These are phyloP conservation scores for Scheffersomyces amazonensis DNA, from an alignment of 805 yeast genomes.

Conservation along the genomic window DNA sequence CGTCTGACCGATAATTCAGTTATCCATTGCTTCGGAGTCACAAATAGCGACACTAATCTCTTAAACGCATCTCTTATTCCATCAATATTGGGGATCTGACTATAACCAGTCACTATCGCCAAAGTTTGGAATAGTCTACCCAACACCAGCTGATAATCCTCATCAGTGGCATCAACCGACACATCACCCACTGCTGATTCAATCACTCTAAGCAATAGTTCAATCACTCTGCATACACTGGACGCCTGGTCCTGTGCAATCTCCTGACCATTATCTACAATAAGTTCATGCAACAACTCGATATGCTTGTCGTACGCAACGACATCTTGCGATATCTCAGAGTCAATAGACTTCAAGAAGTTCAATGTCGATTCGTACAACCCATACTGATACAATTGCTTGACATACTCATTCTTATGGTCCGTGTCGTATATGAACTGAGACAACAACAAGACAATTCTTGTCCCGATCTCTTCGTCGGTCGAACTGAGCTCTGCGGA, in stretches of 20 bases:
- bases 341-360: constrained; percentile 9
- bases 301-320: constrained; percentile 2
- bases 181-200: not conserved
- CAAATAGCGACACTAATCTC: too few species aligned
- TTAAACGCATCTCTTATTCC: too few species aligned
- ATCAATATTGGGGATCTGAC: too few species aligned
- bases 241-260: too few species aligned
- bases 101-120: too few species aligned
- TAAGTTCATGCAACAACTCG: constrained; percentile 10
- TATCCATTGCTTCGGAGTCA: too few species aligned
- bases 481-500: too few species aligned
- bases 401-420: constrained; percentile 9
- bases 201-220: not conserved
- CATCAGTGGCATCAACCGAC: not conserved
- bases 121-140: not conserved
- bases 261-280: constrained; percentile 1
- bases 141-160: not conserved
- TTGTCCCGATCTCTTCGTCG: constrained; percentile 3
- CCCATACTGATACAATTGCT: not conserved
- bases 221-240: not conserved
- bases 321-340: constrained; percentile 3
- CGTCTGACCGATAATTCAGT: too few species aligned
- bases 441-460: constrained; percentile 21
- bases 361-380: constrained; percentile 6
- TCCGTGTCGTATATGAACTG: constrained; percentile 31